Evolutionary conservation across 768 basidiomycete species (phyloP).

Genomic region (Lentinula aciculospora): DNA sequence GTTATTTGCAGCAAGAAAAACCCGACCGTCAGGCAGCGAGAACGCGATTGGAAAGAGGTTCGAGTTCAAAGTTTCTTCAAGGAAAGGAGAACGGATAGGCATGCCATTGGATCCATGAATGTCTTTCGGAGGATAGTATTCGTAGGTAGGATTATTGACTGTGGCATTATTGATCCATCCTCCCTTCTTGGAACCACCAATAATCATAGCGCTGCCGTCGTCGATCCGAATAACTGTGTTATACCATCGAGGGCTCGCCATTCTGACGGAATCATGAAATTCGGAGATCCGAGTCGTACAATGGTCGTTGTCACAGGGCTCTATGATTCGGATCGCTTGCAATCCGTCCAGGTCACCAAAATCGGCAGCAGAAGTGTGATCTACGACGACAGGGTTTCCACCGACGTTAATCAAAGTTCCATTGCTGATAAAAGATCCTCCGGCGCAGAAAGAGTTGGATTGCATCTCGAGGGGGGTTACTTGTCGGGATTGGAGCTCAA

Average conservation of each 20-base stretch:
- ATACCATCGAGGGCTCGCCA: conserved; percentile 83
- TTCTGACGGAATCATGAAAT: conserved; percentile 53
- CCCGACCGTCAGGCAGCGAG: conserved; percentile 56
- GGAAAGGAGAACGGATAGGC: conserved; percentile 57
- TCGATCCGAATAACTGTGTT: conserved; percentile 61
- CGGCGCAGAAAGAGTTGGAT: conserved; percentile 86
- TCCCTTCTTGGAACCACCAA: conserved; percentile 76
- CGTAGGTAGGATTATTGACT: conserved; percentile 75
- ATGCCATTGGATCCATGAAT: conserved; percentile 63
- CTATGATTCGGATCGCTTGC: conserved; percentile 67
- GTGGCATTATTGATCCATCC: conserved; percentile 85
- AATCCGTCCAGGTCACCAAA: conserved; percentile 74
- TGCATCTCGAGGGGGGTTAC: conserved; percentile 57
- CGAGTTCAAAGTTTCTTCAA: conserved; percentile 69
- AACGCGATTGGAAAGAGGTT: conserved; percentile 81
- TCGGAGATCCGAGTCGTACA: conserved; percentile 57
- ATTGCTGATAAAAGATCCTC: conserved; percentile 71
- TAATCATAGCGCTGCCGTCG: conserved; percentile 80
- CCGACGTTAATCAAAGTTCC: conserved; percentile 77
- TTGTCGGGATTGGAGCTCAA: conserved; percentile 59
- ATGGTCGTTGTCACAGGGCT: conserved; percentile 49
- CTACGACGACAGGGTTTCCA: conserved; percentile 72
- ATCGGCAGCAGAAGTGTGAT: conserved; percentile 59
- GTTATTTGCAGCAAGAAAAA: conserved; percentile 75
- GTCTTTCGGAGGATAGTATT: conserved; percentile 78